phyloP scores from a whole-genome alignment of 2,329 filamentous ascomycete genomes.

The Xylariaceae sp. region DNA sequence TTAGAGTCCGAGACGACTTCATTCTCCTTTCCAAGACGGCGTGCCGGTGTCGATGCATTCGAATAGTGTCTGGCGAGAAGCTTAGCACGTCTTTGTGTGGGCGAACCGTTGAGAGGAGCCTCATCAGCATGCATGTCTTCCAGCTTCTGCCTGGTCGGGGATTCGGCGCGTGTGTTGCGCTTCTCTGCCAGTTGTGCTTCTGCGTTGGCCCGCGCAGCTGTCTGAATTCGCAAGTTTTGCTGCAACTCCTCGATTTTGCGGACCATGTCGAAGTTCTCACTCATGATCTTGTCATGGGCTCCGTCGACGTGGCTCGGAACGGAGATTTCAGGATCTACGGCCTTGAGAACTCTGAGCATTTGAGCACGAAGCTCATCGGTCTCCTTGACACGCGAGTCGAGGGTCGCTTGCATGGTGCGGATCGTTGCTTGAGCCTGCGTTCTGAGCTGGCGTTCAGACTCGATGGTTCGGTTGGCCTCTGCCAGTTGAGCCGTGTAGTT shows the following conservation, averaged over 20 bases:
- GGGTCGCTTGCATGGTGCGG: slow-evolving; percentile 69
- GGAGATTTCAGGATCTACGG: slow-evolving; percentile 72
- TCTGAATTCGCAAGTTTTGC: slow-evolving; percentile 77
- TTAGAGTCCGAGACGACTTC: slow-evolving; percentile 65
- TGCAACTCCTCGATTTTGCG: slow-evolving; percentile 85
- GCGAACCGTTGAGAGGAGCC: slow-evolving; percentile 67
- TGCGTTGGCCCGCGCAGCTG: slow-evolving; percentile 72
- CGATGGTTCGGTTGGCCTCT: slow-evolving; percentile 82
- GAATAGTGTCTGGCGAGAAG: slow-evolving; percentile 57
- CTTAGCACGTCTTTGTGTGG: slow-evolving; percentile 59
- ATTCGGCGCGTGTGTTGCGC: slow-evolving; percentile 67
- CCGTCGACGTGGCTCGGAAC: slow-evolving; percentile 58
- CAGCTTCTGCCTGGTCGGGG: slow-evolving; percentile 65
- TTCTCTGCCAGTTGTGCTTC: slow-evolving; percentile 78
- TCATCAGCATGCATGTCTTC: slow-evolving; percentile 88
- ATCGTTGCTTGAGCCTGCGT: slow-evolving; percentile 81
- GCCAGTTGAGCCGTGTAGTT: slow-evolving; percentile 76
- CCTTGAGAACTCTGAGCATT: slow-evolving; percentile 74
- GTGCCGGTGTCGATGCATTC: slow-evolving; percentile 71
- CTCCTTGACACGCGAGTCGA: slow-evolving; percentile 77
- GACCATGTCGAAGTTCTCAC: slow-evolving; percentile 75
- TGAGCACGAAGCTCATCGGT: slow-evolving; percentile 74
- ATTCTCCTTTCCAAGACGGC: slow-evolving; percentile 62
- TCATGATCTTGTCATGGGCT: slow-evolving; percentile 59
- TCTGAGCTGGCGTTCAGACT: slow-evolving; percentile 82